Percentiles rank a stretch among this genome's conserved stretches.
phyloP scores from a whole-genome alignment of 257 asterid genomes.

The Perilla frutescens region DNA sequence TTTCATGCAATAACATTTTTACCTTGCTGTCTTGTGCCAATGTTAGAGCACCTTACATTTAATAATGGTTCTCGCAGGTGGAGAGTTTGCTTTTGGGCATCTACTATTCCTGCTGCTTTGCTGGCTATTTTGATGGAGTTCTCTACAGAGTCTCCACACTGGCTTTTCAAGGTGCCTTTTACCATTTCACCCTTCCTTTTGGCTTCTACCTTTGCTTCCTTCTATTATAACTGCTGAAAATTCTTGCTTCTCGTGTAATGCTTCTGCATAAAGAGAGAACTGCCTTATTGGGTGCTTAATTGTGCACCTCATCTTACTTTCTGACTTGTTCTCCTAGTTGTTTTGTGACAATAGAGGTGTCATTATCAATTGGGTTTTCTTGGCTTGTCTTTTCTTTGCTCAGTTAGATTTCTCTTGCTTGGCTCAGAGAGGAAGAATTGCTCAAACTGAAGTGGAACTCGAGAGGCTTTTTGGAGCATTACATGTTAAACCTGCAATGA shows the following conservation, averaged over 20 bases:
- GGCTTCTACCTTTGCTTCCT: constrained; percentile 17
- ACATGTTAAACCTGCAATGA: constrained; percentile 78
- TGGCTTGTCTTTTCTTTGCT: constrained; percentile 18
- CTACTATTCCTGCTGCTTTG: constrained; percentile 82
- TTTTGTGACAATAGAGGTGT: constrained; percentile 16
- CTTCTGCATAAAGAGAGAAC: constrained; percentile 3
- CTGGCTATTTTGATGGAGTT: constrained; percentile 79
- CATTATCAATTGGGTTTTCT: constrained; percentile 26
- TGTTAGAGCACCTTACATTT: constrained; percentile 14
- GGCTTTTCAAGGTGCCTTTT: constrained; percentile 84
- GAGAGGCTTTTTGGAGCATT: constrained; percentile 83
- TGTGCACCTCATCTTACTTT: constrained; percentile 18
- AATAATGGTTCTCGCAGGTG: constrained; percentile 62
- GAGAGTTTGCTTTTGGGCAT: constrained; percentile 96
- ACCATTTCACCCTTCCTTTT: constrained; percentile 23
- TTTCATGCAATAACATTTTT: constrained; percentile 27
- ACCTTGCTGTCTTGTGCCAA: constrained; percentile 22
- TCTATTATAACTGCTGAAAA: background rate
- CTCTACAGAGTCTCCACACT: constrained; percentile 89
- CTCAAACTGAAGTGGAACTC: constrained; percentile 78
- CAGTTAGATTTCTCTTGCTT: constrained; percentile 32
- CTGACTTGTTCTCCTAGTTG: constrained; percentile 23
- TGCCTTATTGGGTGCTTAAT: constrained; percentile 7
- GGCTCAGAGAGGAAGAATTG: constrained; percentile 70
- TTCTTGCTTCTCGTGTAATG: constrained; percentile 18